Evolutionary conservation across 495 filamentous ascomycete genomes (phyloP), one percentile per base, ranked within the genome.

Genomic region (Sphaerosporella brunnea): DNA sequence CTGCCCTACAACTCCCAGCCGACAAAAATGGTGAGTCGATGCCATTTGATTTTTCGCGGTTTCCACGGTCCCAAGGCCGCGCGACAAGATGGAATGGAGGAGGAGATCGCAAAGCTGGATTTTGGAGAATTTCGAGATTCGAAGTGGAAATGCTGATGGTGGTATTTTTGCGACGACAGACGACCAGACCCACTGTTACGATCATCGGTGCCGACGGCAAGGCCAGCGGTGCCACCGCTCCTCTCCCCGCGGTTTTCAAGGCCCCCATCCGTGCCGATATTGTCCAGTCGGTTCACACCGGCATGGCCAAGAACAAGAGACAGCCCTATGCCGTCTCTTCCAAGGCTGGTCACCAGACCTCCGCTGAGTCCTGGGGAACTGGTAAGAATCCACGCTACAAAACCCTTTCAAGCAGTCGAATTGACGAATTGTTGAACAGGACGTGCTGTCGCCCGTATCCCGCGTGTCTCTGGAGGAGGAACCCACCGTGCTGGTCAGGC

Each of bases 331-430:
- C 90, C 62, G 90, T 97, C 75, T 93, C 84, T 79, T 87, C 94
- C 81, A 97, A 97, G 79, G 90, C 90, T 65, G 90, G 90, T 71
- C 92, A 97, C 70, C 90, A 97, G 70, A 97, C 90, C 60, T 94
- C 85, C 65, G 90, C 90, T 66, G 92, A 96, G 75, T 96, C 92
- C 54, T 97, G 90, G 90, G 90, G 90, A 77, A 97, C 90, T 75
- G 90, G 90, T 94, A 68, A 73, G 87, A 82, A 56, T 56, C n/a
- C n/a, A n/a, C n/a, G n/a, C n/a, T n/a, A n/a, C n/a, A n/a, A n/a
- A n/a, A n/a, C n/a, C n/a, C n/a, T n/a, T n/a, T n/a, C n/a, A n/a
- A n/a, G n/a, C n/a, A 38, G 2, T 5, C 9, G 23, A 24, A 39
- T 46, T 46, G 36, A 36, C 39, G 47, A 51, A 62, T 50, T 38